These are phyloP conservation scores for Zarea fungicola DNA, from an alignment of 2,329 filamentous ascomycete genomes.

Conservation along the genomic window DNA sequence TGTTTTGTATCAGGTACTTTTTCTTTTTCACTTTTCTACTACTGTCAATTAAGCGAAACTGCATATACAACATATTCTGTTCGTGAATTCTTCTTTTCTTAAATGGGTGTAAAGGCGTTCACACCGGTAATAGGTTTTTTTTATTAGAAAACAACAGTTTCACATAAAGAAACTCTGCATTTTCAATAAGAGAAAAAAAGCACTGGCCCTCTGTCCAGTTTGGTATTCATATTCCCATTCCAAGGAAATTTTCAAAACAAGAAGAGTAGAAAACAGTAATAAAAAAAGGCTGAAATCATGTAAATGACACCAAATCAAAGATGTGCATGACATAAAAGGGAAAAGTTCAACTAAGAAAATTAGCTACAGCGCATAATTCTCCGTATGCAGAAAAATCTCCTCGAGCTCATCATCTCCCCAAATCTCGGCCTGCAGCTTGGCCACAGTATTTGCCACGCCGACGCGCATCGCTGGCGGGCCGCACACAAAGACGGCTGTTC, in stretches of 20 bases:
- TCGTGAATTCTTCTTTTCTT: background rate
- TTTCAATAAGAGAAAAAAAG: too few relatives aligned
- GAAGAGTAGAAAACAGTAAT: background rate
- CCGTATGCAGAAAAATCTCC: conserved; percentile 90
- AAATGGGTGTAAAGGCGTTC: background rate
- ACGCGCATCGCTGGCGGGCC: conserved; percentile 83
- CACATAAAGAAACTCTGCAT: too few relatives aligned
- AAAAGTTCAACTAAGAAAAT: background rate
- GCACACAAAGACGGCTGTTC: conserved; percentile 89
- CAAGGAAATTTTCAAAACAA: background rate
- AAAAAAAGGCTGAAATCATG: background rate
- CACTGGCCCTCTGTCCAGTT: too few relatives aligned
- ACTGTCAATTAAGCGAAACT: conserved; percentile 8
- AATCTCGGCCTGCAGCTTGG: conserved; percentile 74
- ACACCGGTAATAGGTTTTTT: too few relatives aligned
- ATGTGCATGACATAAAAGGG: too few relatives aligned
- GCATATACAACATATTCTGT: background rate
- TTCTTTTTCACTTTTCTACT: conserved; percentile 1
- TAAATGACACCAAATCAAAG: too few relatives aligned
- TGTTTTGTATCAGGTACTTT: conserved; percentile 8
- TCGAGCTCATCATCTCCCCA: conserved; percentile 74
- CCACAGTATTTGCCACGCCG: conserved; percentile 81
- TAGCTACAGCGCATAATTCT: conserved; percentile 81
- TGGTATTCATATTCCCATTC: background rate
- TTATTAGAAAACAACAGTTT: too few relatives aligned